A percentile compares a stretch with the other conserved stretches of the same genome.
These are phyloP conservation scores for Morella rubra DNA, from an alignment of 306 rosid genomes.

Conservation along the genomic window DNA sequence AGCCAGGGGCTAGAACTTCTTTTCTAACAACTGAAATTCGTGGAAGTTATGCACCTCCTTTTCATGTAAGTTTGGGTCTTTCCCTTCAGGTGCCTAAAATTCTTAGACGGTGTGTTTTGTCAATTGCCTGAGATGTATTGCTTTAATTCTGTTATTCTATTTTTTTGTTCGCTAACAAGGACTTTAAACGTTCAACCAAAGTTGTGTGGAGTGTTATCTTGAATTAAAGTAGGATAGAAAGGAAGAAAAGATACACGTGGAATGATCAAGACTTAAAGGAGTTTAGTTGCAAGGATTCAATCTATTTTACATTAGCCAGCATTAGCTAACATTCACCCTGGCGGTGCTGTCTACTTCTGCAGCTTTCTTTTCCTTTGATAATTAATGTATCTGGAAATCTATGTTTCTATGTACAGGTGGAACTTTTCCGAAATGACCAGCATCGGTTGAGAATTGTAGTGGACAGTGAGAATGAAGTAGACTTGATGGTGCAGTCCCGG, in stretches of 20 bases:
- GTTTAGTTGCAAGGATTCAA: neutral
- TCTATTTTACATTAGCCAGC: no score
- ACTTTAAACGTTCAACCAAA: neutral
- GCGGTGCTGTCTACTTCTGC: neutral
- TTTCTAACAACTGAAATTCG: slow-evolving; percentile 92
- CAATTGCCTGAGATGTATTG: neutral
- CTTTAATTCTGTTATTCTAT: neutral
- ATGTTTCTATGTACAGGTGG: slow-evolving; percentile 63
- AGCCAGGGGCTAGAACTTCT: slow-evolving; percentile 92
- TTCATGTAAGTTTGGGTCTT: slow-evolving; percentile 65
- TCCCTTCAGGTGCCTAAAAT: neutral
- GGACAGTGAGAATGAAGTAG: slow-evolving; percentile 84
- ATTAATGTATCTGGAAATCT: neutral
- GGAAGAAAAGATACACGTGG: neutral
- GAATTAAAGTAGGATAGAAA: no score
- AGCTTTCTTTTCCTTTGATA: neutral
- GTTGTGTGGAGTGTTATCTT: neutral
- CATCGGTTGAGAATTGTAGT: slow-evolving; percentile 84
- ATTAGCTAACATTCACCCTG: no score
- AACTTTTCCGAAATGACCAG: slow-evolving; percentile 82
- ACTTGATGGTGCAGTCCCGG: slow-evolving; percentile 91
- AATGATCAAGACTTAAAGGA: no score
- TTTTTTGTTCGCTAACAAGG: neutral
- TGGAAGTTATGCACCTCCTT: slow-evolving; percentile 91
- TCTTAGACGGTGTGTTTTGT: neutral